Conservation (phyloP, 768 basidiomycete genomes). For the Paxillus rubicundulus region DNA sequence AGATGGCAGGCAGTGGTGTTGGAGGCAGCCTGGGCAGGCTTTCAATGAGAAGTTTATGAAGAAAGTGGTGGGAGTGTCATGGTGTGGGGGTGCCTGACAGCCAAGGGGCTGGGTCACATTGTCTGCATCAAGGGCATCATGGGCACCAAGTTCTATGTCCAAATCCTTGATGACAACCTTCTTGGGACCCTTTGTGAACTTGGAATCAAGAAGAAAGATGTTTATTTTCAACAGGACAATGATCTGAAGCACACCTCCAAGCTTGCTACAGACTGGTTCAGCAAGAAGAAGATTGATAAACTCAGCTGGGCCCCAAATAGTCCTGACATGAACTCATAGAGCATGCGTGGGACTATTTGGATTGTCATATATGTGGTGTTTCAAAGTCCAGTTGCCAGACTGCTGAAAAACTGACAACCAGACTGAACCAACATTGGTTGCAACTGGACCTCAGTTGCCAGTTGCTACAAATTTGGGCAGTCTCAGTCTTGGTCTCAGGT, state of each 20-base stretch:
- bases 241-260: conserved; percentile 37
- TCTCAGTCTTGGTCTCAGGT: too few species aligned
- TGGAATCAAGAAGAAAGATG: conserved; percentile 4
- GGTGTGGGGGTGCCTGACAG: conserved; percentile 37
- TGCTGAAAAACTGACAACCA: too few species aligned
- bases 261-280: conserved; percentile 29
- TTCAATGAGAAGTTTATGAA: conserved; percentile 20
- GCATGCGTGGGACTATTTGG: conserved; percentile 23
- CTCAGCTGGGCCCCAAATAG: conserved; percentile 33
- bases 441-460: too few species aligned
- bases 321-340: conserved; percentile 32
- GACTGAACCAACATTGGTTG: too few species aligned
- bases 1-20: conserved; percentile 32
- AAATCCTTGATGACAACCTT: conserved; percentile 30
- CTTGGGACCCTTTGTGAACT: conserved; percentile 28
- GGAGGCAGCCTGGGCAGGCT: conserved; percentile 27
- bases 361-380: neutral
- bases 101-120: conserved; percentile 27
- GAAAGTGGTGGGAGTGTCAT: conserved; percentile 35
- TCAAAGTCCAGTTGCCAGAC: too few species aligned
- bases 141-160: conserved; percentile 21
- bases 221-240: conserved; percentile 37
- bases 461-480: too few species aligned
- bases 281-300: conserved; percentile 22
- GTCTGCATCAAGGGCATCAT: conserved; percentile 33